Base-by-base conservation (phyloP, 345 rosid species). In the Salix caprea region DNA sequence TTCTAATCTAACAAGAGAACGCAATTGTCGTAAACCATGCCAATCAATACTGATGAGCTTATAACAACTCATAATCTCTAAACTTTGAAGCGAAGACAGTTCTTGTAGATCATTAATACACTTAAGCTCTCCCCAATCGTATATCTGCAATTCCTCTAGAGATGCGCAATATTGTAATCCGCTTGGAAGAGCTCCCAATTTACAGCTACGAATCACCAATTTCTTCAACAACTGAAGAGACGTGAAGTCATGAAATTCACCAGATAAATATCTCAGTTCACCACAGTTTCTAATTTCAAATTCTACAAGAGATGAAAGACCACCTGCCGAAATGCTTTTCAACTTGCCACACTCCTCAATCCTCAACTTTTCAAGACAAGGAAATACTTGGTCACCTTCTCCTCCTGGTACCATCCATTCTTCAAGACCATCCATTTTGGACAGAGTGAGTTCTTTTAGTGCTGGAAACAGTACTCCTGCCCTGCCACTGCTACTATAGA, bases 51-150 rank as follows among this genome's bases (percentile, higher is more conserved):
- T 39, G 40, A 39, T 39, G 6, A 34, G 36, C 36, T 34, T 34
- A 34, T 34, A 1, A 34, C 36, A 34, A 4, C 0, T 0, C 0
- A 0, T 0, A 34, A 34, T 34, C 6, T 0, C 0, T 34, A 34
- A 34, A 0, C 0, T 4, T 34, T 5, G 6, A 34, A 34, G 36
- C 6, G 36, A 34, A 34, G 36, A 34, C 36, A 34, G 0, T 34
- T 34, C 36, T 34, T 34, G 36, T 0, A 34, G 5, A 34, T 34
- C 36, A 34, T 34, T 34, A 34, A 34, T 34, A 34, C 0, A 0
- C 1, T 0, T 34, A 34, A 34, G 36, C 36, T 34, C 36, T 34
- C 36, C 36, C 0, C 36, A 34, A 34, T 34, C 0, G 0, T 0
- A 0, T 34, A 34, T 34, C 36, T 0, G 0, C 5, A 79, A 68